Conservation (phyloP, 352 stramenopile species). For the Plasmopara muralis region DNA sequence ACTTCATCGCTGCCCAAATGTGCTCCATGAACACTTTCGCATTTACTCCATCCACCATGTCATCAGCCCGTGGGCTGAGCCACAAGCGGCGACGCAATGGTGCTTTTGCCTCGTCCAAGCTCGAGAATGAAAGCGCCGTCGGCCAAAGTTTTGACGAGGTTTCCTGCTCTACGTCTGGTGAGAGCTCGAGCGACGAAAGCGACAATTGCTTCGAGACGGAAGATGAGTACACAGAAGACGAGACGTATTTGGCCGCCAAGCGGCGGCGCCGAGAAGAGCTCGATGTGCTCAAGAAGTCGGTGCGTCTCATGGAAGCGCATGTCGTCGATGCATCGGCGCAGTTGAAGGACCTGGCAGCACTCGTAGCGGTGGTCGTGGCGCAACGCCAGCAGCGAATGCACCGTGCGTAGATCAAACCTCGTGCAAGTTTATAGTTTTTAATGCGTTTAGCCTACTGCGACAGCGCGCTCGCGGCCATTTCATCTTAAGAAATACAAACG, state of each 20-base stretch:
- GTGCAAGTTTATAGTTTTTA: background rate
- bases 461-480: background rate
- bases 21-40: constrained; percentile 5
- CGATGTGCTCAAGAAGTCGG: constrained; percentile 28
- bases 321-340: constrained; percentile 36
- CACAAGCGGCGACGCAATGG: constrained; percentile 28
- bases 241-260: constrained; percentile 17
- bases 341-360: constrained; percentile 37
- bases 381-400: constrained; percentile 24
- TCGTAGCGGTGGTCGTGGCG: constrained; percentile 34
- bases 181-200: constrained; percentile 31
- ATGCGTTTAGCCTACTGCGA: background rate
- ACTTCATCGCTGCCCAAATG: background rate
- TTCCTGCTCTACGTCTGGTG: constrained; percentile 24
- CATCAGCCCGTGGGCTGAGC: constrained; percentile 4
- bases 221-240: constrained; percentile 8
- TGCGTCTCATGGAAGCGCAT: constrained; percentile 35
- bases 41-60: background rate
- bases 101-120: background rate
- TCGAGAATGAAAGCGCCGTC: background rate
- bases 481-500: too few relatives aligned
- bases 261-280: constrained; percentile 27
- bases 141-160: constrained; percentile 3
- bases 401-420: constrained; percentile 12
- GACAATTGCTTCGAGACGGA: constrained; percentile 11